Evolutionary conservation across 306 rosid species (phyloP).

Genomic region (Coriaria nepalensis): DNA sequence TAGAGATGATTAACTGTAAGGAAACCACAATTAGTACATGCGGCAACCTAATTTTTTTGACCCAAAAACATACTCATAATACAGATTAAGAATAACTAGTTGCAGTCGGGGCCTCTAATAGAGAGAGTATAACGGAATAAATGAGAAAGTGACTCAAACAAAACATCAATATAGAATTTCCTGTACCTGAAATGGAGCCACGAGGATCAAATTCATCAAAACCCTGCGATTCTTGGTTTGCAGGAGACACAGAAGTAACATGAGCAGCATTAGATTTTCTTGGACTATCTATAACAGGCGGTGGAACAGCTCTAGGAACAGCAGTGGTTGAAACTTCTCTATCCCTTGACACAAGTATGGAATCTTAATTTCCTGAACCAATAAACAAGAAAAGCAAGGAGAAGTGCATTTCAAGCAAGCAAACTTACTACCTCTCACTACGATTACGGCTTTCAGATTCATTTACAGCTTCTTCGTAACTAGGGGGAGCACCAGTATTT

Average conservation of each 20-base stretch:
- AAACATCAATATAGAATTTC: neutral
- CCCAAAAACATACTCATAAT: no score
- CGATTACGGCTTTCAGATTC: slow-evolving; percentile 70
- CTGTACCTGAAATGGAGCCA: slow-evolving; percentile 43
- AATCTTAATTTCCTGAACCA: slow-evolving; percentile 4
- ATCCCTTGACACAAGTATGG: slow-evolving; percentile 31
- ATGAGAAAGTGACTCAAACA: neutral
- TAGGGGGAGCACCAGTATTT: slow-evolving; percentile 69
- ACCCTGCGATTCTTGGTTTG: slow-evolving; percentile 30
- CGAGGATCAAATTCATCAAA: slow-evolving; percentile 96
- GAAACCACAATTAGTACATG: no score
- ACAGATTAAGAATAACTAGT: no score
- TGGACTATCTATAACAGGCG: slow-evolving; percentile 4
- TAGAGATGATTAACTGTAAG: no score
- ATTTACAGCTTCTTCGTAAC: slow-evolving; percentile 76
- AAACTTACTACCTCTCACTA: slow-evolving; percentile 50
- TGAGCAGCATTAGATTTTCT: slow-evolving; percentile 28
- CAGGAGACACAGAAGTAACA: slow-evolving; percentile 26
- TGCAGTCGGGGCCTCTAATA: no score
- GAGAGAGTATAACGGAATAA: no score
- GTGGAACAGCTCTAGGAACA: slow-evolving; percentile 4
- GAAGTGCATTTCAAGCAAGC: neutral
- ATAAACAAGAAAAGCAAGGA: neutral
- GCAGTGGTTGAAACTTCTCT: slow-evolving; percentile 36
- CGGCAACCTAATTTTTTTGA: no score